Evolutionary conservation across 2,329 filamentous ascomycete genomes (phyloP), one percentile per base, ranked within the genome.

Genomic region (Trichoderma cornu-damae): DNA sequence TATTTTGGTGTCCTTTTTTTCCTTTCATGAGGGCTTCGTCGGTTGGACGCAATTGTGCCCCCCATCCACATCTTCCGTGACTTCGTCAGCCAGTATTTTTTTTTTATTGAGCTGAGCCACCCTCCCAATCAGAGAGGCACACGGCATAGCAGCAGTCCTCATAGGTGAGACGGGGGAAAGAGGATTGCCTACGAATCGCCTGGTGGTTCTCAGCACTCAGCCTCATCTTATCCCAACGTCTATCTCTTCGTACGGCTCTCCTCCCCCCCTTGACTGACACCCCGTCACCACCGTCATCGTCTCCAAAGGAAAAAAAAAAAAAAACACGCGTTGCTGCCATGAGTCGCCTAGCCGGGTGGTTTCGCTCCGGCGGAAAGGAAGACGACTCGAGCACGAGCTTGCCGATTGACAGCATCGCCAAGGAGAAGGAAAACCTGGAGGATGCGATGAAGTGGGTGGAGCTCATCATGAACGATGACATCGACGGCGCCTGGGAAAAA

Each of bases 401-500:
- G 3, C 59, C 63, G 14, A 60, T 61, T 7, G 66, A 64, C 6
- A 67, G 68, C 20, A 61, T 69, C 35, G 73, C 72, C 24, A 70
- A 75, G 56, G 79, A 84, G 66, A 73, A 79, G 61, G 72, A 73
- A 40, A 76, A 85, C 65, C 78, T 88, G 63, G 73, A 79, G 62
- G 78, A 82, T 63, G 85, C 83, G 62, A 80, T 86, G 75, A 70
- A 68, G 70, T 87, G 88, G 37, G 84, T 87, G 4, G 79, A 81
- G 7, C 76, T 89, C 58, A 89, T 96, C 64, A 87, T 96, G 79
- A 87, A 94, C 68, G 91, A 96, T 73, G 90, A 97, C 73, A 87
- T 97, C 60, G 88, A 90, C 34, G 85, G 83, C 37, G 94, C 94
- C 5, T 89, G 95, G 73, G 78, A 78, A 60, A 83, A 84, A 40